phyloP scores from a whole-genome alignment of 1,284 basidiomycete species.

The Cryptococcus wingfieldii region DNA sequence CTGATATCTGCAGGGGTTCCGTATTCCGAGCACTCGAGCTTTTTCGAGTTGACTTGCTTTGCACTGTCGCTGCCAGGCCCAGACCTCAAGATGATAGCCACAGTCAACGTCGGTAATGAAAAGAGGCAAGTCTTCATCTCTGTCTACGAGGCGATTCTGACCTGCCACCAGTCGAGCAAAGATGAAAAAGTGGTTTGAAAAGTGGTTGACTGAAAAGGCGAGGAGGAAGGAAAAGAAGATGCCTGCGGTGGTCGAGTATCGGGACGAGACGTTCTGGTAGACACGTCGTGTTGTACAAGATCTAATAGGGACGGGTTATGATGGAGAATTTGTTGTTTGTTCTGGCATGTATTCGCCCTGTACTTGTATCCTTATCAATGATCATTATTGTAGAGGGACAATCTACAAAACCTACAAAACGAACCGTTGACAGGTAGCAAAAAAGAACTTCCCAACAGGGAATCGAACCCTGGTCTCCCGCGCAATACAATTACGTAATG shows the following conservation, averaged over 20 bases:
- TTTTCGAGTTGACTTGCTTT: constrained; percentile 90
- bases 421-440: too few relatives aligned
- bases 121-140: constrained; percentile 45
- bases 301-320: too few relatives aligned
- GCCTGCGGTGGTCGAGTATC: constrained; percentile 55
- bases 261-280: constrained; percentile 45
- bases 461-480: too few relatives aligned
- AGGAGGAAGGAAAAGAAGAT: constrained; percentile 55
- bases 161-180: constrained; percentile 58
- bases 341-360: too few relatives aligned
- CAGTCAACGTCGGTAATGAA: constrained; percentile 86
- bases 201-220: constrained; percentile 76
- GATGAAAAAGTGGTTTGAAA: constrained; percentile 73
- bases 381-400: too few relatives aligned
- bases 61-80: constrained; percentile 74
- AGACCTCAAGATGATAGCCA: constrained; percentile 75
- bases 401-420: too few relatives aligned
- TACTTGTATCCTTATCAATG: too few relatives aligned
- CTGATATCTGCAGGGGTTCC: constrained; percentile 60
- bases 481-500: too few relatives aligned
- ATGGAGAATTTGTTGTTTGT: too few relatives aligned
- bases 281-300: too few relatives aligned
- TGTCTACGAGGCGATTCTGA: neutral
- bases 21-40: constrained; percentile 93
- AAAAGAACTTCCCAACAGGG: too few relatives aligned